A percentile compares a stretch with the other conserved stretches of the same genome.
Evolutionary conservation across 2,329 filamentous ascomycete species (phyloP).

Genomic region (Pyrenophora graminea): DNA sequence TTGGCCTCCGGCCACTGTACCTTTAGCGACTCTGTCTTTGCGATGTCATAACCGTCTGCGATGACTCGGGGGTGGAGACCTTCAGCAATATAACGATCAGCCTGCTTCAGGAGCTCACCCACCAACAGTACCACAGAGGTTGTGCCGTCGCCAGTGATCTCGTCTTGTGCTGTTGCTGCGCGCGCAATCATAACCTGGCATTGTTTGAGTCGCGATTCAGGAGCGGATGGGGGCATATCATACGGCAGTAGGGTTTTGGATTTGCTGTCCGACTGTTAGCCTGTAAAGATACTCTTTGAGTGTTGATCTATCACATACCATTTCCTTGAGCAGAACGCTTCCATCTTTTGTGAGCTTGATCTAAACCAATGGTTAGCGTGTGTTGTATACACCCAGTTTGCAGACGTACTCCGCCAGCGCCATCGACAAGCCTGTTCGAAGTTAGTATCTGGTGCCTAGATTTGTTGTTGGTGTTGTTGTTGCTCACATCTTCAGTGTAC

Average conservation of each 20-base stretch:
- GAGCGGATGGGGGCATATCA: slow-evolving; percentile 11
- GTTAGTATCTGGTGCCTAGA: slow-evolving; percentile 49
- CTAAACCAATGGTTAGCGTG: slow-evolving; percentile 50
- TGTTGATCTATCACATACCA: slow-evolving; percentile 51
- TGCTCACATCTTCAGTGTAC: slow-evolving; percentile 95
- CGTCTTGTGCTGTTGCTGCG: slow-evolving; percentile 95
- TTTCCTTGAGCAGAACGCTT: slow-evolving; percentile 76
- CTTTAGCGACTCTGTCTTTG: slow-evolving; percentile 89
- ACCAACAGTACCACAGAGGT: slow-evolving; percentile 95
- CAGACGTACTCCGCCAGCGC: slow-evolving; percentile 59
- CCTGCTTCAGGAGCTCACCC: slow-evolving; percentile 96
- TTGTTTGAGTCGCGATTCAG: slow-evolving; percentile 11
- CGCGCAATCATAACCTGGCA: slow-evolving; percentile 68
- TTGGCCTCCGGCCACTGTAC: slow-evolving; percentile 49
- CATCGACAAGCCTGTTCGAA: slow-evolving; percentile 61
- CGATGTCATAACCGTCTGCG: slow-evolving; percentile 96
- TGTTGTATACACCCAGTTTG: background rate
- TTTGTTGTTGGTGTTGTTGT: slow-evolving; percentile 45
- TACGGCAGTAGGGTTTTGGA: slow-evolving; percentile 97
- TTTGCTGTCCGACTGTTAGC: slow-evolving; percentile 63
- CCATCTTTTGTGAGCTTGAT: slow-evolving; percentile 99
- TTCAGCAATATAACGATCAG: slow-evolving; percentile 92
- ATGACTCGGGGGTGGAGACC: slow-evolving; percentile 96
- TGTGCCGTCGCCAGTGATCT: slow-evolving; percentile 97
- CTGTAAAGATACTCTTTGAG: background rate